Base-by-base conservation (phyloP, 768 basidiomycete species). In the Leccinum boreale region DNA sequence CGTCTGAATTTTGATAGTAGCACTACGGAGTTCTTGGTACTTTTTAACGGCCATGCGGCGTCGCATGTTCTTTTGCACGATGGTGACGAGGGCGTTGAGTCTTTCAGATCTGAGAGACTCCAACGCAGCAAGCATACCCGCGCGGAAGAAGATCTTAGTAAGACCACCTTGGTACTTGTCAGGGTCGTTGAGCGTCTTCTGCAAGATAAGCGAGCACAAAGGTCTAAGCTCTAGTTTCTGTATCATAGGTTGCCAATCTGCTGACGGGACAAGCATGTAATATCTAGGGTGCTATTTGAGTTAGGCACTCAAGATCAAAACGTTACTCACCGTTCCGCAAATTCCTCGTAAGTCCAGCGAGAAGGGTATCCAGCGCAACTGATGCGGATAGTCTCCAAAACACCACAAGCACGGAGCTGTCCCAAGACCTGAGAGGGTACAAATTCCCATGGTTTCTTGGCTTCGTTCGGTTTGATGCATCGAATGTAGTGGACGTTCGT, bases 401-500 rank as follows among this genome's bases (percentile, higher is more conserved):
- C 97, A 86, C 97, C 97, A 74, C 97, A 99, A 56, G 97, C 97
- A 49, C 97, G 85, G 28, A 99, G 77, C 71, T 99, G 97, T 19
- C 92, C 86, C 46, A 99, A 75, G 15, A 99, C 97, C 71, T 98
- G 94, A 65, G 95, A 92, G 31, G 95, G 92, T 28, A 89, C 85
- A 68, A 98, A 95, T 70, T 94, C 93, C 97, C 97, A 99, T 36
- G 97, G 94, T 53, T 81, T 85, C 78, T 99, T 99, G 62, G 83
- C 81, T 68, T 99, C 97, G 70, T 99, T 99, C 3, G 97, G 97
- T 73, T 99, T 99, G 79, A 99, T 98, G 73, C 97, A 99, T 49
- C 97, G 86, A 68, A 99, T 99, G 70, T 99, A 99, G 70, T 99
- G 97, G 1, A 98, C 97, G 67, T 99, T 98, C 12, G 97, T 99